phyloP scores from a whole-genome alignment of 1,284 basidiomycete genomes.

The Cryptococcus wingfieldii region DNA sequence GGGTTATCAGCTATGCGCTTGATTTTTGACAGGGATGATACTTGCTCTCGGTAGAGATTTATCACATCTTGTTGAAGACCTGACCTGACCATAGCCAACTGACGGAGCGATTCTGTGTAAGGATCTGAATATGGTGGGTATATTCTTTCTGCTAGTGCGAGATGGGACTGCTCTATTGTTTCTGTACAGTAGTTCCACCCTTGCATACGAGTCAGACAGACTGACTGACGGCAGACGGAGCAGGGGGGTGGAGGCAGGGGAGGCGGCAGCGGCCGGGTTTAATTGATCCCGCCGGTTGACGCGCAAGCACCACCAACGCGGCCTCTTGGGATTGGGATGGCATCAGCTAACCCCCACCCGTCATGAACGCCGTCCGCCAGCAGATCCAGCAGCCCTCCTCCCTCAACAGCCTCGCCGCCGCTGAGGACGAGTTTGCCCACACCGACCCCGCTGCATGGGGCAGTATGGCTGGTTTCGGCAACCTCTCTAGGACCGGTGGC shows the following conservation, averaged over 20 bases:
- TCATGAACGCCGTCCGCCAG: slow-evolving; percentile 71
- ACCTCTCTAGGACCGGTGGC: slow-evolving; percentile 37
- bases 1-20: background rate
- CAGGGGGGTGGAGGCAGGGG: background rate
- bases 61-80: slow-evolving; percentile 48
- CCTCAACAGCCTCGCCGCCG: slow-evolving; percentile 46
- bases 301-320: slow-evolving; percentile 3
- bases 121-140: background rate
- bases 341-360: slow-evolving; percentile 23
- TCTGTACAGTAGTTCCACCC: background rate
- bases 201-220: background rate
- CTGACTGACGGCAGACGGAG: background rate
- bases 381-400: slow-evolving; percentile 56
- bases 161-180: background rate
- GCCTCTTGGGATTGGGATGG: slow-evolving; percentile 15
- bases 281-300: slow-evolving; percentile 1
- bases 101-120: too few relatives aligned
- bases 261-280: slow-evolving; percentile 1
- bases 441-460: slow-evolving; percentile 69
- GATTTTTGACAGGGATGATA: background rate
- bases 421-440: slow-evolving; percentile 56
- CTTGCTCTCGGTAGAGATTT: slow-evolving; percentile 43
- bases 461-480: slow-evolving; percentile 71
- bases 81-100: slow-evolving; percentile 31
- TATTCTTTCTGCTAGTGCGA: background rate